Percentiles rank a stretch among this genome's conserved stretches.
Evolutionary conservation across 805 yeast genomes (phyloP).

Genomic region (Tetrapisispora namnaoensis): DNA sequence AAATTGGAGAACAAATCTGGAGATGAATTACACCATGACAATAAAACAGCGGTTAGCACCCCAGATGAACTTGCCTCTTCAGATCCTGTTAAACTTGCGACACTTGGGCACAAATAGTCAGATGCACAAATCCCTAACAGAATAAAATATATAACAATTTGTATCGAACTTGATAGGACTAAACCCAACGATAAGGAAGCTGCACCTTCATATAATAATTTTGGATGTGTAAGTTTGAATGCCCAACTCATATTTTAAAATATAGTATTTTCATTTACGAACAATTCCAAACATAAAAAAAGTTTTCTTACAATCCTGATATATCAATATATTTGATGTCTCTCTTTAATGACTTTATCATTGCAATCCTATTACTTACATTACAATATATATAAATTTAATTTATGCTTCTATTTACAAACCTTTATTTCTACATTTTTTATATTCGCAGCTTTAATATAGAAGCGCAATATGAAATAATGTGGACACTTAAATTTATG

Average conservation of each 20-base stretch:
- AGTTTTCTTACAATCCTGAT: no score
- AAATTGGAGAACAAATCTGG: constrained; percentile 31
- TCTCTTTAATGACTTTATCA: no score
- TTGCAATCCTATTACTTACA: no score
- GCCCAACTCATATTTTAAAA: constrained; percentile 15
- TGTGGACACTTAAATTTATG: no score
- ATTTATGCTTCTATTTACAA: no score
- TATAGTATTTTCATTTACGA: background rate
- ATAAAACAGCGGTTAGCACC: constrained; percentile 22
- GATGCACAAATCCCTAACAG: constrained; percentile 29
- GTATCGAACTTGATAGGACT: constrained; percentile 18
- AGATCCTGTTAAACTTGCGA: constrained; percentile 24
- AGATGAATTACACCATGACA: constrained; percentile 32
- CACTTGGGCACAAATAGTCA: constrained; percentile 29
- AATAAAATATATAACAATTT: constrained; percentile 22
- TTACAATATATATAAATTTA: no score
- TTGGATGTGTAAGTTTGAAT: constrained; percentile 22
- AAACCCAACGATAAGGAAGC: constrained; percentile 11
- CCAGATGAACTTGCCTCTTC: constrained; percentile 9
- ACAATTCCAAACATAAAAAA: background rate
- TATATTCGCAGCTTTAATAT: background rate
- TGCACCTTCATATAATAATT: constrained; percentile 16
- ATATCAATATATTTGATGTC: no score
- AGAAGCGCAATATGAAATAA: no score
- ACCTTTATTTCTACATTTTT: no score